Conservation (phyloP, 345 rosid species). For the Populus alba region DNA sequence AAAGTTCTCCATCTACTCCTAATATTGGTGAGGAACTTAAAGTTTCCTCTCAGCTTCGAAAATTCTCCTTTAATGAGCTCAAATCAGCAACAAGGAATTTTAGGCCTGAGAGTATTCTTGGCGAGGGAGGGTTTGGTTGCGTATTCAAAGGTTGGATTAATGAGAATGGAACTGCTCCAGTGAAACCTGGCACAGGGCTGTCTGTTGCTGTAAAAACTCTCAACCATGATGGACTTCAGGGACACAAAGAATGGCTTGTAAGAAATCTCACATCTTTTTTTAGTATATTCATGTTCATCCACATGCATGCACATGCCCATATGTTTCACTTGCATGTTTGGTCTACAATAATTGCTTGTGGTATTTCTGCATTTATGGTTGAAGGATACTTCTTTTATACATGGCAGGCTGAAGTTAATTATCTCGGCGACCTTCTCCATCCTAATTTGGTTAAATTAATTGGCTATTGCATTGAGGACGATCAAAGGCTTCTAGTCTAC, state of each 20-base stretch:
- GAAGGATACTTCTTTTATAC: background rate
- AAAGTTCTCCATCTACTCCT: slow-evolving; percentile 22
- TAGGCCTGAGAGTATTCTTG: slow-evolving; percentile 28
- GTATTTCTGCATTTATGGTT: background rate
- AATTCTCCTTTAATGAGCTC: slow-evolving; percentile 24
- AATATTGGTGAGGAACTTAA: slow-evolving; percentile 11
- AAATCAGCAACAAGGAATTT: slow-evolving; percentile 26
- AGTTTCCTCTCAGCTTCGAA: slow-evolving; percentile 24
- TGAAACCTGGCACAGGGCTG: slow-evolving; percentile 85
- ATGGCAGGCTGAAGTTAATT: slow-evolving; percentile 27
- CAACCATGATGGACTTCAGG: slow-evolving; percentile 94
- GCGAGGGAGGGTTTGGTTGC: slow-evolving; percentile 72
- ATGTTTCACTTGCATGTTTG: background rate
- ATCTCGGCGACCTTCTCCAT: slow-evolving; percentile 24
- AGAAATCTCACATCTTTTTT: slow-evolving; percentile 12
- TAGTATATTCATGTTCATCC: background rate
- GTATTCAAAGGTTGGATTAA: slow-evolving; percentile 95
- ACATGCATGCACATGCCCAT: background rate
- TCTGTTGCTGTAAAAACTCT: slow-evolving; percentile 89
- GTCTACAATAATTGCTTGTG: background rate
- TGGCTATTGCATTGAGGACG: slow-evolving; percentile 24
- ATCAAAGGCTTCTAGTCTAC: slow-evolving; percentile 26
- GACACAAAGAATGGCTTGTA: slow-evolving; percentile 98
- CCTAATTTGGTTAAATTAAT: slow-evolving; percentile 21
- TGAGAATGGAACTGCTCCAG: slow-evolving; percentile 86